A percentile compares a stretch with the other conserved stretches of the same genome.
These are phyloP conservation scores for Hortiboletus campestris DNA, from an alignment of 768 basidiomycete genomes.

Conservation along the genomic window DNA sequence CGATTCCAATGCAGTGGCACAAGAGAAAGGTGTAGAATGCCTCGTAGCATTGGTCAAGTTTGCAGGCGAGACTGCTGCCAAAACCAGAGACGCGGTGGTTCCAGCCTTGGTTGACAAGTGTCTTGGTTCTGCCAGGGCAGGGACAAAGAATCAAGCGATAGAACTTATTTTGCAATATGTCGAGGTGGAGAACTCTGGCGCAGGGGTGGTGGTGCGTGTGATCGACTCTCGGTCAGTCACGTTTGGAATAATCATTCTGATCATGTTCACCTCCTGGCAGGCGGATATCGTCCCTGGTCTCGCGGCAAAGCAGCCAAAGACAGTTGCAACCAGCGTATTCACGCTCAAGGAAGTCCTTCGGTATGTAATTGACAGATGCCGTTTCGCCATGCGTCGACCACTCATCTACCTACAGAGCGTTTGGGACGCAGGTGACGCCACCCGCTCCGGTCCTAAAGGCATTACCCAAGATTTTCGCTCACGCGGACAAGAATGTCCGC, in stretches of 20 bases:
- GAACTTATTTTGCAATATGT: slow-evolving; percentile 88
- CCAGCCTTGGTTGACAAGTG: slow-evolving; percentile 97
- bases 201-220: slow-evolving; percentile 81
- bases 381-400: not conserved
- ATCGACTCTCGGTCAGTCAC: slow-evolving; percentile 26
- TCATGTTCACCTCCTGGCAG: slow-evolving; percentile 42
- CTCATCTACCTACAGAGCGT: slow-evolving; percentile 48
- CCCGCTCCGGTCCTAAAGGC: slow-evolving; percentile 80
- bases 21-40: slow-evolving; percentile 96
- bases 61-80: slow-evolving; percentile 84
- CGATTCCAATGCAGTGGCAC: slow-evolving; percentile 94
- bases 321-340: slow-evolving; percentile 74
- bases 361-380: slow-evolving; percentile 42
- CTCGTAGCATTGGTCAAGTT: slow-evolving; percentile 83
- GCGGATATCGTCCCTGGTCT: slow-evolving; percentile 81
- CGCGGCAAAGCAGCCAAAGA: slow-evolving; percentile 90
- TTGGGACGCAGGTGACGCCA: slow-evolving; percentile 74
- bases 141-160: slow-evolving; percentile 83
- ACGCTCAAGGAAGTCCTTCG: slow-evolving; percentile 82
- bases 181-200: slow-evolving; percentile 87
- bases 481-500: slow-evolving; percentile 93
- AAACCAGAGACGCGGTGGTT: slow-evolving; percentile 75
- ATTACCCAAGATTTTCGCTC: slow-evolving; percentile 90
- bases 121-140: slow-evolving; percentile 85
- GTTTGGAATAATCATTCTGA: slow-evolving; percentile 20